Evolutionary conservation across 352 stramenopile species (phyloP), one percentile per base, ranked within the genome.

Genomic region (Detonula confervacea): DNA sequence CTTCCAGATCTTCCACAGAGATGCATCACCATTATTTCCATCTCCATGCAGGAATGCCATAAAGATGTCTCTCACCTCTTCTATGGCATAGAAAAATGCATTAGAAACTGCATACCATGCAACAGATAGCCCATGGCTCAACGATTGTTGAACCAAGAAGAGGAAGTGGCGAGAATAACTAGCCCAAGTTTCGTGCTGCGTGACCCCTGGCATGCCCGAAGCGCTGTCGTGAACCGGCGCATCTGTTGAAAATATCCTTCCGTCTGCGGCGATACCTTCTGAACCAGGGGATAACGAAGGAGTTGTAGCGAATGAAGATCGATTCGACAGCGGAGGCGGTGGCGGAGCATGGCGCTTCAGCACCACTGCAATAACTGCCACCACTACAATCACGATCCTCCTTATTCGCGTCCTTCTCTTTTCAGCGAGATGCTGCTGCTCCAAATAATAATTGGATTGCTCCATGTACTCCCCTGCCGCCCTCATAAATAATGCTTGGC

Each of bases 41-140:
- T n/a, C 22, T 42, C 20, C 6, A n/a, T 44, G 25, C 24, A 18
- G 25, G 33, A 42, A 65, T 11, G 27, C n/a, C n/a, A 57, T 20
- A 30, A 30, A 47, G n/a, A 2, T 24, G 49, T 67, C 46, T 73
- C 29, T 64, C 0, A 83, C 14, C 37, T 83, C 74, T 20, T 67
- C 9, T 2, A 24, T 33, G 27, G 66, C 52, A 47, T 77, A 83
- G 16, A 4, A 37, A 73, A 83, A 73, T 62, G 74, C 44, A 49
- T 83, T 77, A n/a, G 49, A 69, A 35, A 77, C 22, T 42, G 66
- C 74, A 73, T 83, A 83, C 66, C 74, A 77, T 35, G 54, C 30
- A 22, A 83, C 74, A 0, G 56, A 71, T 3, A 59, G 0, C 14
- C 29, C 49, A 66, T 83, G 66, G 11, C 11, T 2, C 22, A 71